Base-by-base conservation (phyloP, 2,329 filamentous ascomycete genomes). In the Fusarium sp. region DNA sequence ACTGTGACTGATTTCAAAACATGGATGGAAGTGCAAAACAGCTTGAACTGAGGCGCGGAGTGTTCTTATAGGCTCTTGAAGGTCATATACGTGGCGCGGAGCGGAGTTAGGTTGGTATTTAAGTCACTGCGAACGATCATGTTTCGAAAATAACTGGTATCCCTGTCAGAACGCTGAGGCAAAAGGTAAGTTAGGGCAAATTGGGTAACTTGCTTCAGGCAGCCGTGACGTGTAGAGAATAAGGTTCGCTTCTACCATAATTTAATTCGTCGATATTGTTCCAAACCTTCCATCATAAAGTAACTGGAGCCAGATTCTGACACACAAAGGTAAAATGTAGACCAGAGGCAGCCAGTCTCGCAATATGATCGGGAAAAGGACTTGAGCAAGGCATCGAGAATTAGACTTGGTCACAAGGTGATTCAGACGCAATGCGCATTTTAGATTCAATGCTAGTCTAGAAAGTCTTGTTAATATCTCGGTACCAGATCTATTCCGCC, bases 391-490 rank as follows among this genome's bases (percentile, higher is more conserved):
- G 17, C 10, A 39, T 39, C 18, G 11, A 20, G 7, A n/a, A 39
- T 20, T 20, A 38, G 38, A 20, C 11, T 39, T 20, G 0, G 12
- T 18, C 7, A 27, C 4, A 22, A 11, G 15, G 25, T 5, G 25
- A 18, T 25, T 10, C 25, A 18, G 17, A 45, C 22, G 4, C 18
- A 4, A n/a, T 31, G 44, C 13, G 27, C 7, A 36, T 7, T 20
- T 20, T 20, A 20, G 11, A 39, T 39, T 13, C 6, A 7, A 27
- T 27, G 6, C 27, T 20, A 9, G 15, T 35, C 35, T 17, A 10
- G 12, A 14, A 20, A 27, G 4, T 4, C 14, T 7, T 27, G 3
- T 10, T 3, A 6, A 4, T 4, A 4, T 7, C 20, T 33, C 10
- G 3, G 10, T 22, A 17, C 22, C n/a, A 11, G n/a, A 9, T 12